These are phyloP conservation scores for Houttuynia cordata DNA, from an alignment of 164 flowering plant genomes.

Conservation along the genomic window DNA sequence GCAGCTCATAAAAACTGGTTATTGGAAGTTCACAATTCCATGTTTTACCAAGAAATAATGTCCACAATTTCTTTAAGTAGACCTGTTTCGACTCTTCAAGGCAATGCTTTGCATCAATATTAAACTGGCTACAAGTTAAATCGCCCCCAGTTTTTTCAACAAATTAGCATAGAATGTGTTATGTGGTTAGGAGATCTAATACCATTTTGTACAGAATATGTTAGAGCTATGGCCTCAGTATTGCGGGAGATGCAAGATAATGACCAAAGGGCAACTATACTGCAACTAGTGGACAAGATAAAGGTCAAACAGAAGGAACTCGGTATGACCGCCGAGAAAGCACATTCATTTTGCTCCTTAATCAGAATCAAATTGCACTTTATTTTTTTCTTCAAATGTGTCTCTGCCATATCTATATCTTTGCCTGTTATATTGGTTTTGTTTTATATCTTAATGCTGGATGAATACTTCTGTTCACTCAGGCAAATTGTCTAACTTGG, in stretches of 20 bases:
- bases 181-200: conserved; percentile 1
- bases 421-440: background rate
- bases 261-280: conserved; percentile 72
- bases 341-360: too few relatives aligned
- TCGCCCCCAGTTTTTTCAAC: background rate
- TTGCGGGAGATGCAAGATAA: conserved; percentile 54
- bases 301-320: conserved; percentile 51
- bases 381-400: too few relatives aligned
- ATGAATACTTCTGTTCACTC: background rate
- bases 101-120: too few relatives aligned
- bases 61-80: too few relatives aligned
- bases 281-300: conserved; percentile 82
- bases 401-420: too few relatives aligned
- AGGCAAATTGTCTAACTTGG: conserved; percentile 17
- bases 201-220: conserved; percentile 46
- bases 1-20: too few relatives aligned
- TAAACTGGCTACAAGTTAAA: too few relatives aligned
- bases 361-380: too few relatives aligned
- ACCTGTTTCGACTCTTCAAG: too few relatives aligned
- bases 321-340: conserved; percentile 25
- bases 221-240: conserved; percentile 46
- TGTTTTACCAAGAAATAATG: too few relatives aligned
- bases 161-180: background rate
- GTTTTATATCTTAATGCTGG: background rate
- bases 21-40: too few relatives aligned